A percentile compares a stretch with the other conserved stretches of the same genome.
Evolutionary conservation across 352 stramenopile species (phyloP).

Genomic region (Phytopythium vexans): DNA sequence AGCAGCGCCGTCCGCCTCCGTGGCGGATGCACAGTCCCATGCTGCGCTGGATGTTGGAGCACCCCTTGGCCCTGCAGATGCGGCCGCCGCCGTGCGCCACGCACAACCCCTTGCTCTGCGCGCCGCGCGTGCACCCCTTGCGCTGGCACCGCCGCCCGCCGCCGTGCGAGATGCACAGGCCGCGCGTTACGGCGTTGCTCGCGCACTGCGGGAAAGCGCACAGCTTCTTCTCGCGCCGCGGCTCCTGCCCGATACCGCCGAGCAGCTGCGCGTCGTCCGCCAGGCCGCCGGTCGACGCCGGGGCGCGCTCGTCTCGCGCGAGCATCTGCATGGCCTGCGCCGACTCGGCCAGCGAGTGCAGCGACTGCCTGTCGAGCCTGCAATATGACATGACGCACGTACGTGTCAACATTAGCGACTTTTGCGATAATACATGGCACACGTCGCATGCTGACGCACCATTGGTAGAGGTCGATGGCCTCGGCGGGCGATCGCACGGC

Average conservation of each 20-base stretch:
- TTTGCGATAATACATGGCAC: too few relatives aligned
- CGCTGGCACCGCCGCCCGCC: conserved; percentile 76
- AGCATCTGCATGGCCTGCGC: conserved; percentile 50
- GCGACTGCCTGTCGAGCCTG: conserved; percentile 18
- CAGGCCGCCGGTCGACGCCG: conserved; percentile 12
- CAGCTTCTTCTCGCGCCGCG: conserved; percentile 71
- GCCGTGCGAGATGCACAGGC: conserved; percentile 80
- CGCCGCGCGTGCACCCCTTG: conserved; percentile 77
- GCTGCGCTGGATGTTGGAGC: conserved; percentile 84
- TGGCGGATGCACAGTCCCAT: conserved; percentile 76
- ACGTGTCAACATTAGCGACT: background rate
- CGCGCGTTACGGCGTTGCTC: conserved; percentile 78
- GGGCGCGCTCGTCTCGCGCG: conserved; percentile 32
- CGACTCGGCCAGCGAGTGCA: conserved; percentile 59
- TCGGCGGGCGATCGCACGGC: conserved; percentile 14
- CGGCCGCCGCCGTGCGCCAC: conserved; percentile 78
- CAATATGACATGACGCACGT: background rate
- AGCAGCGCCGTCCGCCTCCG: conserved; percentile 50
- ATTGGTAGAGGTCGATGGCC: conserved; percentile 37
- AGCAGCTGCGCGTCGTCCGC: conserved; percentile 22
- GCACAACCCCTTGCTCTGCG: conserved; percentile 82
- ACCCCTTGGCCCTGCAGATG: conserved; percentile 75
- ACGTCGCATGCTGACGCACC: conserved; percentile 8
- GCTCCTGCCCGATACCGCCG: conserved; percentile 9
- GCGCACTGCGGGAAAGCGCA: conserved; percentile 67